Evolutionary conservation across 768 basidiomycete species (phyloP), one percentile per base, ranked within the genome.

Genomic region (Pleurotus ostreatus): DNA sequence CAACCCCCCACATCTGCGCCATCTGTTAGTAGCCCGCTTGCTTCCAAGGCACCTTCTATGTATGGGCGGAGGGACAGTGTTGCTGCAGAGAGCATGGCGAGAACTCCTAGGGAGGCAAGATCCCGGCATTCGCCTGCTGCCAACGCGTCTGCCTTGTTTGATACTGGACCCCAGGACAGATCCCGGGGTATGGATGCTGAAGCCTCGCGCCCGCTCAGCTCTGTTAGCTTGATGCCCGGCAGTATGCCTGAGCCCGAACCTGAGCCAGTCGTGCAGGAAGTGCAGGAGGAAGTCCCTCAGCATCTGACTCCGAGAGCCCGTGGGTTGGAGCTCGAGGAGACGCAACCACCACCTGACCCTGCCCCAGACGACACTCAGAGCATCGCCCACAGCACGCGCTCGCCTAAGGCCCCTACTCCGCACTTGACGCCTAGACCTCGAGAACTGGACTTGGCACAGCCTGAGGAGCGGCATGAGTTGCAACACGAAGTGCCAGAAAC

Each of bases 381-480:
- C 30, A 34, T 34, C 30, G 30, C 30, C 11, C 30, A 34, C 30
- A 34, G 30, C 30, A 34, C 30, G 9, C 30, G 30, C 30, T 34
- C 30, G 30, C 30, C 30, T 34, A 34, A 11, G 30, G 39, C 12
- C 15, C 51, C 51, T 9, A 23, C 51, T 9, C 51, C 39, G 23
- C 51, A 53, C 41, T 39, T 39, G 18, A 53, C 51, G n/a, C 51
- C 51, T 20, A n/a, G 22, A 16, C 16, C 39, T 23, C n/a, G 18
- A 41, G 39, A 41, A 20, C 4, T 41, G 22, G 39, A 40, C 34
- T 23, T 53, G 9, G 22, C 48, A 40, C 44, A 55, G 2, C 60
- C 63, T 49, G 56, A 38, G 25, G 60, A 58, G 34, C 62, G 57
- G 40, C 57, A 59, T 46, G 25, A 22, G 20, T 9, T 22, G 20